phyloP scores from a whole-genome alignment of 176 grass and related monocot species.

The Phoenix roebelenii region DNA sequence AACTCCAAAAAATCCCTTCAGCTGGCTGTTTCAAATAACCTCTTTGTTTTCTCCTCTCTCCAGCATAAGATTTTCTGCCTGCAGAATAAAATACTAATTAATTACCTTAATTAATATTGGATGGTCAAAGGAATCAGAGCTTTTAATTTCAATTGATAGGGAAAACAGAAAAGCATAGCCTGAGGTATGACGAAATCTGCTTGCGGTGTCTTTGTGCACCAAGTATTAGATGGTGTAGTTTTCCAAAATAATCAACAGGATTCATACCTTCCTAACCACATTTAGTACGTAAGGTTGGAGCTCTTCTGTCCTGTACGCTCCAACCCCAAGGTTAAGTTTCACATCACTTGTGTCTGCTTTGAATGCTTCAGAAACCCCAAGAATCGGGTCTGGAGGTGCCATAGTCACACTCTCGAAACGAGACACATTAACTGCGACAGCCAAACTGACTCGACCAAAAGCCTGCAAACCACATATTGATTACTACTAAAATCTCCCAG shows the following conservation, averaged over 20 bases:
- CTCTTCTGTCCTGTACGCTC: conserved; percentile 96
- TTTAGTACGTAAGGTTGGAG: conserved; percentile 75
- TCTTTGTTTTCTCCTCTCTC: conserved; percentile 96
- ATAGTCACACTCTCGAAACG: conserved; percentile 80
- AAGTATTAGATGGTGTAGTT: too few species aligned
- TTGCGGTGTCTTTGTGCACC: too few species aligned
- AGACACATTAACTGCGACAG: conserved; percentile 65
- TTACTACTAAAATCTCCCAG: too few species aligned
- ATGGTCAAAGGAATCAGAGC: too few species aligned
- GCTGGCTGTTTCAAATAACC: conserved; percentile 28
- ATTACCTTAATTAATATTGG: conserved; percentile 7
- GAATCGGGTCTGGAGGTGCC: conserved; percentile 94
- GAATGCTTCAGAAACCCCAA: conserved; percentile 90
- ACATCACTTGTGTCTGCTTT: conserved; percentile 68
- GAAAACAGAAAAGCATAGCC: too few species aligned
- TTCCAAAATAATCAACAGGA: too few species aligned
- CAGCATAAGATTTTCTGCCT: conserved; percentile 90
- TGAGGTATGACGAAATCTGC: too few species aligned
- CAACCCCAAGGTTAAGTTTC: conserved; percentile 93
- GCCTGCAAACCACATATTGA: conserved; percentile 21
- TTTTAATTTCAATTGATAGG: too few species aligned
- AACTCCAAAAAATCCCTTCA: conserved; percentile 1
- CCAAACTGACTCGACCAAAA: conserved; percentile 32
- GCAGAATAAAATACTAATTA: conserved; percentile 10
- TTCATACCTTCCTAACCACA: conserved; percentile 78